Base-by-base conservation (phyloP, 2,329 filamentous ascomycete genomes). In the Aspergillus sp. region DNA sequence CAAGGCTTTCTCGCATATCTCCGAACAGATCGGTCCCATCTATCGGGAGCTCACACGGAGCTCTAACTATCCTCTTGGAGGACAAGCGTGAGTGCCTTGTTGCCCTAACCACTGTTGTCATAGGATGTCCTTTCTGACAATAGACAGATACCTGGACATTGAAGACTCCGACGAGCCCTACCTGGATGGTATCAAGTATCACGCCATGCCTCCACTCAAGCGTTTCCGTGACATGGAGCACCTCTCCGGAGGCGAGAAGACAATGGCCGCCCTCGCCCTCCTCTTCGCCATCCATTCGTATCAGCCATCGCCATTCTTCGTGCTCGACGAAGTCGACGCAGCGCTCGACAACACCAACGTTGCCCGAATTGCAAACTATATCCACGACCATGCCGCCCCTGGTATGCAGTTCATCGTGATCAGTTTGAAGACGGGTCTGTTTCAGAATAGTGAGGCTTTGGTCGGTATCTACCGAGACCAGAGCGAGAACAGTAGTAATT, bases 401-500 rank as follows among this genome's bases (percentile, higher is more conserved):
- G 94, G 94, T 9, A 97, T 97, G 89, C 93, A 98, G 67, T 98
- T 98, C 58, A 94, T 98, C 51, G 93, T 98, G 56, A 98, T 98
- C 67, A 89, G 83, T 71, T 77, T 98, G 65, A 98, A 98, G 78
- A 86, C 89, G 0, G 90, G 89, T 1, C 75, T 98, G 47, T 98
- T 97, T 73, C 90, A 98, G 70, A 87, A 94, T 67, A 95, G 88
- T 62, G 90, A 98, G 75, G 94, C 89, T 51, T 69, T 98, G 58
- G 89, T 98, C 4, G 93, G 93, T 44, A 89, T 98, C 7, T 97
- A 95, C 73, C 79, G 93, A 55, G 94, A 98, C 63, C 93, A 98
- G 72, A 82, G 84, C 47, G 87, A 88, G 48, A 98, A 97, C 70
- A 94, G 85, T 60, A 94, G 86, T 57, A 86, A 88, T 70, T 87